Percentiles rank a stretch among this genome's conserved stretches.
These are phyloP conservation scores for Leucoagaricus sp. DNA, from an alignment of 1,284 basidiomycete species.

Conservation along the genomic window DNA sequence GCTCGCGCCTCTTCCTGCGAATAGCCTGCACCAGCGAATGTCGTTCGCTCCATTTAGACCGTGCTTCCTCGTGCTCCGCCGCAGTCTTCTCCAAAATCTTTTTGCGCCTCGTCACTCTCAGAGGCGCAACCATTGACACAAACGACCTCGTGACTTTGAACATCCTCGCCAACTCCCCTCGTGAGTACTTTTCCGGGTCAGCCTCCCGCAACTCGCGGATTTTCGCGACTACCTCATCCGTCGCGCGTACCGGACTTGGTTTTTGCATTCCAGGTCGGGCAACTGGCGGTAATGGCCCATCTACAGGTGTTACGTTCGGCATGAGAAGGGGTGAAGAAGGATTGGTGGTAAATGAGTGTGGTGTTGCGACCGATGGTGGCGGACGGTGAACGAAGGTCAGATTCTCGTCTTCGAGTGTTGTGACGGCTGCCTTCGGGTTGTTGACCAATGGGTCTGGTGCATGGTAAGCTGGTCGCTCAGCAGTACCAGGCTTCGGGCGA, in stretches of 20 bases:
- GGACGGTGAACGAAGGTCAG: conserved; percentile 79
- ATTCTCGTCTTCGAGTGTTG: conserved; percentile 53
- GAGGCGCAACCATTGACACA: conserved; percentile 56
- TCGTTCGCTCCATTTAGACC: conserved; percentile 61
- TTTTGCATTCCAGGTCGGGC: conserved; percentile 39
- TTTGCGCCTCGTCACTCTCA: conserved; percentile 47
- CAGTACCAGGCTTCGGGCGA: conserved; percentile 48
- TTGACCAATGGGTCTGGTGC: conserved; percentile 65
- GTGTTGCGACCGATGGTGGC: conserved; percentile 70
- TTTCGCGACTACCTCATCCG: conserved; percentile 53
- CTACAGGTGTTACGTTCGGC: conserved; percentile 23
- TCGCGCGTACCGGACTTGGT: conserved; percentile 31
- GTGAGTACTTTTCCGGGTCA: conserved; percentile 53
- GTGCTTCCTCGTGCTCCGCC: conserved; percentile 37
- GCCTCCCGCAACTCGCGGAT: conserved; percentile 56
- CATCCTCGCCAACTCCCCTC: conserved; percentile 53
- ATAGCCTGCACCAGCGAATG: conserved; percentile 56
- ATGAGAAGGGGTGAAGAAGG: conserved; percentile 69
- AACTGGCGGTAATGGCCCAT: conserved; percentile 42
- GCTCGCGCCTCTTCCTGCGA: conserved; percentile 52
- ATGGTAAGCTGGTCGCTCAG: conserved; percentile 59
- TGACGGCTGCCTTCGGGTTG: conserved; percentile 56
- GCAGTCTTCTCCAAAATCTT: conserved; percentile 39
- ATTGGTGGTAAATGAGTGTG: conserved; percentile 63
- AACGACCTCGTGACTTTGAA: conserved; percentile 60